Conservation (phyloP, 495 filamentous ascomycete species). For the Hypoxylon rickii region DNA sequence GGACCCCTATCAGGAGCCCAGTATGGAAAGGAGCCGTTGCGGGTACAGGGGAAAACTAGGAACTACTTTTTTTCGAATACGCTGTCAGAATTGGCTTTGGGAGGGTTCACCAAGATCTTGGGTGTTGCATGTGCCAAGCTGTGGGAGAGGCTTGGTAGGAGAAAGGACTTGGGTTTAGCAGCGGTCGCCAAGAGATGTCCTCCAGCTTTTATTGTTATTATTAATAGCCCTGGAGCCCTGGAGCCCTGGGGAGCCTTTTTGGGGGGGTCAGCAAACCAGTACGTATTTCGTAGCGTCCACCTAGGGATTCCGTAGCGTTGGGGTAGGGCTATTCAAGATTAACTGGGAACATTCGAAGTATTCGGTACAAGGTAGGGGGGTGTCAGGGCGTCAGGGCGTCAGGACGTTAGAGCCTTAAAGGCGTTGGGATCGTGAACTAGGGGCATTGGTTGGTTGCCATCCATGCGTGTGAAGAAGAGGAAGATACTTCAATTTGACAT, state of each 20-base stretch:
- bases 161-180: constrained; percentile 35
- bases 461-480: neutral
- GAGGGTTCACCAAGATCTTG: constrained; percentile 38
- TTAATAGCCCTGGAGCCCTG: too few species aligned
- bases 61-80: constrained; percentile 12
- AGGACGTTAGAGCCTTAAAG: neutral
- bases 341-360: neutral
- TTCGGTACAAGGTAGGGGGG: neutral
- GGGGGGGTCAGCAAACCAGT: too few species aligned
- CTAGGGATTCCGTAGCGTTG: too few species aligned
- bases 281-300: too few species aligned
- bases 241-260: neutral
- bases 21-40: constrained; percentile 24
- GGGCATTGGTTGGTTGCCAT: neutral
- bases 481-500: too few species aligned
- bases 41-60: constrained; percentile 6
- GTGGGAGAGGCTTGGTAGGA: constrained; percentile 40
- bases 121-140: constrained; percentile 44
- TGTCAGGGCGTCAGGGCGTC: neutral
- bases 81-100: constrained; percentile 30
- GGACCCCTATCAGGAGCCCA: constrained; percentile 28
- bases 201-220: constrained; percentile 35
- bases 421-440: neutral
- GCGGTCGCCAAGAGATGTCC: constrained; percentile 40
- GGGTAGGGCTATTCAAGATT: too few species aligned